Base-by-base conservation (phyloP, 208 protist species). In the Leishmania arabica region DNA sequence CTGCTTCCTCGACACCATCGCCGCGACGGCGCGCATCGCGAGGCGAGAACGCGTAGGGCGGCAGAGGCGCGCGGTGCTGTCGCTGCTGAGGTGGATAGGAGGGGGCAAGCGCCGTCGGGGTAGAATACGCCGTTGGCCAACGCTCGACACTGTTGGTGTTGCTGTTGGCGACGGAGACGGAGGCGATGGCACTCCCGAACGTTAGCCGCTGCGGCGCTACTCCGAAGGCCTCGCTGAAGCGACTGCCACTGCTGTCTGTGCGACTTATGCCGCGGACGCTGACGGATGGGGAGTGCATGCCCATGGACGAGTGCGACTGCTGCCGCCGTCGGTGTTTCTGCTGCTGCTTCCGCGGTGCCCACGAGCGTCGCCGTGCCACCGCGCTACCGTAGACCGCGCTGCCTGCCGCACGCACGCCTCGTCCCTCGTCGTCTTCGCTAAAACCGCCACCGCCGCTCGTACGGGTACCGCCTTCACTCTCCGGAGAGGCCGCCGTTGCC, bases 371-470 rank as follows among this genome's bases (percentile, higher is more conserved):
- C 11, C 60, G 42, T 7, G 82, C 82, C 47, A 85, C 58, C 21
- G 77, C 82, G 51, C 72, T 78, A 62, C 82, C 82, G 82, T 85
- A 85, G 7, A 85, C 66, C 17, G 71, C 77, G 37, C 82, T 85
- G n/a, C 77, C 64, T 19, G 31, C 17, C 2, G 40, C 42, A 9
- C 70, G 68, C 40, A 31, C 58, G 47, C 69, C 8, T 7, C 42
- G 66, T 15, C 66, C 82, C 3, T 40, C 71, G 34, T 74, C 62
- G 62, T 79, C 76, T 11, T 60, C 76, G 47, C 31, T 68, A 15
- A 19, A n/a, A 51, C 49, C 77, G 9, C 9, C 34, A 31, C 68
- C 68, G 11, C 40, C 37, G 17, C 68, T 72, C n/a, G 19, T n/a
- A 1, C 47, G 51, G 72, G 8, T 42, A 4, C 72, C 53, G 37